phyloP scores from a whole-genome alignment of 106 monocot species.

The Hemerocallis citrina region DNA sequence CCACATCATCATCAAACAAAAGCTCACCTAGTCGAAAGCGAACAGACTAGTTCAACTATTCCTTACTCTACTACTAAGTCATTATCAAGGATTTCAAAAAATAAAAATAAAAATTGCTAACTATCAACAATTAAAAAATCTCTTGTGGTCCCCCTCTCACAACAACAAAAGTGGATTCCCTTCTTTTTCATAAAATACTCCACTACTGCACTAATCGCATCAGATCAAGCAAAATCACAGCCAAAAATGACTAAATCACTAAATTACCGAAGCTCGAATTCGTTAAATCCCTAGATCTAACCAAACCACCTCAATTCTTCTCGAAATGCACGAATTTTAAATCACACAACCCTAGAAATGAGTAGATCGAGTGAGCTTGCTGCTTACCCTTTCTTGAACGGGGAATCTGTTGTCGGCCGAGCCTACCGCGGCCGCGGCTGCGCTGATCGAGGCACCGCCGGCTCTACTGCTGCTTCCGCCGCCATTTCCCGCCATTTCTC shows the following conservation, averaged over 20 bases:
- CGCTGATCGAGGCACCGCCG: constrained; percentile 43
- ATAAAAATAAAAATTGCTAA: no score
- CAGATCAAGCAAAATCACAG: constrained; percentile 2
- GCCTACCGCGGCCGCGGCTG: constrained; percentile 41
- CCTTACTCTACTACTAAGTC: background rate
- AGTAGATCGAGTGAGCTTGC: constrained; percentile 1
- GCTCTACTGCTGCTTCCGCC: constrained; percentile 27
- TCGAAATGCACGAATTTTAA: background rate
- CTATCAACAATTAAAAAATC: background rate
- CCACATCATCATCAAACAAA: background rate
- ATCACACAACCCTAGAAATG: background rate
- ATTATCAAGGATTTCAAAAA: background rate
- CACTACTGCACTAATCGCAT: background rate
- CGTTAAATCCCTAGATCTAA: background rate
- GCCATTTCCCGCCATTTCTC: constrained; percentile 40
- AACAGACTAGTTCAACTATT: background rate
- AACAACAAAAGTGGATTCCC: constrained; percentile 3
- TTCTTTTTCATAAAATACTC: background rate
- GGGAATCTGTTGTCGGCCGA: constrained; percentile 39
- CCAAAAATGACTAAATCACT: background rate
- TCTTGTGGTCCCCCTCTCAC: background rate
- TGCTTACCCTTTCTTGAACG: constrained; percentile 42
- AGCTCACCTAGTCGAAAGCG: background rate
- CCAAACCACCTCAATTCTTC: background rate
- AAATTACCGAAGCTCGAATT: background rate